Evolutionary conservation across 768 basidiomycete genomes (phyloP).

Genomic region (Auricularia auricula-judae): DNA sequence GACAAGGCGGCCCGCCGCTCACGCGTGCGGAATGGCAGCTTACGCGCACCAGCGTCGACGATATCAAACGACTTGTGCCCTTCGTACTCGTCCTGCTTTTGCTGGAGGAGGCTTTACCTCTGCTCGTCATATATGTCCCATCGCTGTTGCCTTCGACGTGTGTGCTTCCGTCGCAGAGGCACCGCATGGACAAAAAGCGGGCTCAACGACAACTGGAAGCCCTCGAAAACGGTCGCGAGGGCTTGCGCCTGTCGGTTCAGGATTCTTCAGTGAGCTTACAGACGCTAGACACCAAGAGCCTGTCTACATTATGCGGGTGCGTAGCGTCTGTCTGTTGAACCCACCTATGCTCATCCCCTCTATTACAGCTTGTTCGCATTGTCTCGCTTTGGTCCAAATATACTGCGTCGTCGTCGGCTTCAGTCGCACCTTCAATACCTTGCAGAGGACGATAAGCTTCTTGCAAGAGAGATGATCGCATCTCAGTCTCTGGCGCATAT

Average conservation of each 20-base stretch:
- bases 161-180: conserved; percentile 67
- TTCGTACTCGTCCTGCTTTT: conserved; percentile 65
- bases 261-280: conserved; percentile 13
- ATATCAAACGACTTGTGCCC: conserved; percentile 72
- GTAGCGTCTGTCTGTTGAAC: conserved; percentile 27
- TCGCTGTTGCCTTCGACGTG: conserved; percentile 80
- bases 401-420: conserved; percentile 24
- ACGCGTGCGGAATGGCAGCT: conserved; percentile 62
- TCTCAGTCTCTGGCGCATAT: conserved; percentile 9
- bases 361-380: conserved; percentile 18
- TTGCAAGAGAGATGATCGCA: not conserved
- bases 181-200: conserved; percentile 48
- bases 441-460: conserved; percentile 42
- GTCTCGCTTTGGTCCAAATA: conserved; percentile 26
- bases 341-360: conserved; percentile 13
- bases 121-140: conserved; percentile 79
- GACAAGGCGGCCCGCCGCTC: conserved; percentile 47
- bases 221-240: conserved; percentile 19
- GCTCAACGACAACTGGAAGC: conserved; percentile 22
- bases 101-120: conserved; percentile 71
- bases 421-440: conserved; percentile 29
- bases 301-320: conserved; percentile 47
- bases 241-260: conserved; percentile 8
- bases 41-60: conserved; percentile 52
- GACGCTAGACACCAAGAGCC: conserved; percentile 22